Conservation (phyloP, 1,284 basidiomycete genomes). For the Hypsizygus ulmarius region DNA sequence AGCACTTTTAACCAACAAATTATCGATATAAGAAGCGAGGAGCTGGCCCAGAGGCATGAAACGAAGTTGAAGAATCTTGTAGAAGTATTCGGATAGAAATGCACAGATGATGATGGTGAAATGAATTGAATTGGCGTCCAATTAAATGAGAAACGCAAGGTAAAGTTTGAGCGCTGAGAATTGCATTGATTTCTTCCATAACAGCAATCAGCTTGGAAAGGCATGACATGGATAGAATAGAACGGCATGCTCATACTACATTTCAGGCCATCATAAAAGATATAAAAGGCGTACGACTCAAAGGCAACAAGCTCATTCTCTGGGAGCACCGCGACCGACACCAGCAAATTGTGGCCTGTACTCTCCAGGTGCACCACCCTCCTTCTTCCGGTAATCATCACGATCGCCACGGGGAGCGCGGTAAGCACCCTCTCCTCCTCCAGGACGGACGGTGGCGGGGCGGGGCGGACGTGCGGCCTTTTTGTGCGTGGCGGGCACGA, state of each 20-base stretch:
- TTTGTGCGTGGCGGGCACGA: conserved; percentile 95
- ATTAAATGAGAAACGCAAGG: neutral
- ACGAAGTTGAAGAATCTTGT: conserved; percentile 31
- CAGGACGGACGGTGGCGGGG: conserved; percentile 69
- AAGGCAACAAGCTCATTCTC: conserved; percentile 33
- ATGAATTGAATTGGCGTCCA: neutral
- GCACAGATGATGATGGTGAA: neutral
- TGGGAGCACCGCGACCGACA: conserved; percentile 83
- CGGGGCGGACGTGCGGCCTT: conserved; percentile 80
- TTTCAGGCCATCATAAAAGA: conserved; percentile 24
- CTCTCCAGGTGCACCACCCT: conserved; percentile 72
- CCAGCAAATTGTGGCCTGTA: conserved; percentile 84
- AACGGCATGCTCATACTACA: conserved; percentile 30
- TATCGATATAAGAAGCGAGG: conserved; percentile 36
- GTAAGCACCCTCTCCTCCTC: conserved; percentile 74
- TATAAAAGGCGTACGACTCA: conserved; percentile 18
- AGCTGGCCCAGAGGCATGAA: conserved; percentile 18
- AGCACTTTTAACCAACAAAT: conserved; percentile 44
- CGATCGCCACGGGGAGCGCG: conserved; percentile 85
- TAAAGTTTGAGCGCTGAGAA: too few relatives aligned
- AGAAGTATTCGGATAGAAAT: conserved; percentile 36
- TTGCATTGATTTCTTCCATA: too few relatives aligned
- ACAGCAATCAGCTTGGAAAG: neutral
- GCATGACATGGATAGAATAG: conserved; percentile 12
- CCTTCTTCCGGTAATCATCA: conserved; percentile 89